phyloP scores from a whole-genome alignment of 139 green algal genomes.

The Chlorella vulgaris region DNA sequence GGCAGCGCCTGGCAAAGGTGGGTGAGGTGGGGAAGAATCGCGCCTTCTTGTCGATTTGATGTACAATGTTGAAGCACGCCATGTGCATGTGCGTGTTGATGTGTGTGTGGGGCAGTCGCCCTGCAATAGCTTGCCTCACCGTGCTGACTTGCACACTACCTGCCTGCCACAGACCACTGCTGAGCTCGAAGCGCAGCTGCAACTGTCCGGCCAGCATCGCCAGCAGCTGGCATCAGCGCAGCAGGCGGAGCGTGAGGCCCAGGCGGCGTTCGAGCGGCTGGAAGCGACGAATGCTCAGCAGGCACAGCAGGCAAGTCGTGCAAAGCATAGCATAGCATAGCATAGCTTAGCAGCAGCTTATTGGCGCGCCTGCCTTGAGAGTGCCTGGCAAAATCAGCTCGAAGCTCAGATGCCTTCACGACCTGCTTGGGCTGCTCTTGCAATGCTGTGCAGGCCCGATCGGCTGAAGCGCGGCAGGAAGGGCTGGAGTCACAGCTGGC shows the following conservation, averaged over 20 bases:
- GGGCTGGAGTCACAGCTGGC: background rate
- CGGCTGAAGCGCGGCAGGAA: background rate
- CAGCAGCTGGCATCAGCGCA: background rate
- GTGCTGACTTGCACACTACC: no score
- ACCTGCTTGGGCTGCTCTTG: no score
- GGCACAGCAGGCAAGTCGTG: background rate
- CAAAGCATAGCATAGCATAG: background rate
- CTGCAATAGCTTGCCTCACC: no score
- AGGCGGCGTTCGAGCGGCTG: background rate
- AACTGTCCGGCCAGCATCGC: conserved; percentile 23
- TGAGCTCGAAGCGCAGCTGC: conserved; percentile 19
- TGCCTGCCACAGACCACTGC: conserved; percentile 7
- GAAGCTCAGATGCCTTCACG: no score
- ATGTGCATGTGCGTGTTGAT: no score
- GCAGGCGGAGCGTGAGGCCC: conserved; percentile 7
- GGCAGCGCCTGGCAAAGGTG: conserved; percentile 4
- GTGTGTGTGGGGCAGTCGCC: no score
- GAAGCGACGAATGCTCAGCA: background rate
- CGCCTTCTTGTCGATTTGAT: background rate
- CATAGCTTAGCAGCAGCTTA: background rate
- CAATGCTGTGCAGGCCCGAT: background rate
- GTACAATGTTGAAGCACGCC: no score
- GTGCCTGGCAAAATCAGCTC: background rate
- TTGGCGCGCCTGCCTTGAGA: background rate
- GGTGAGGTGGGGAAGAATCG: background rate